Conservation (phyloP, 176 grass and related monocot genomes). For the Saccharum spontaneum region DNA sequence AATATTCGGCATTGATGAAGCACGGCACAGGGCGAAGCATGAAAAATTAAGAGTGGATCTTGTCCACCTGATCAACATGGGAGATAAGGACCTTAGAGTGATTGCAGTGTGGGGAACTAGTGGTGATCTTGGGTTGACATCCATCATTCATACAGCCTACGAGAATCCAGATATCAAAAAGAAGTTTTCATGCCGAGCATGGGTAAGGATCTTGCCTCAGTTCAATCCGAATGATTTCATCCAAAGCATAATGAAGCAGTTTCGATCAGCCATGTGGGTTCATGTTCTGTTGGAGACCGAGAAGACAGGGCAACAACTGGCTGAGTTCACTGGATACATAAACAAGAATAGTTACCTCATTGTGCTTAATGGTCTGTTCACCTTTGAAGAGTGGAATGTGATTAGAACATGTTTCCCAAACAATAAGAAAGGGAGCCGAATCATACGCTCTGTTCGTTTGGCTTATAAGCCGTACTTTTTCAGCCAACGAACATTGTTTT, state of each 20-base stretch:
- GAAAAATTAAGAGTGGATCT: background rate
- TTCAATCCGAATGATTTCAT: background rate
- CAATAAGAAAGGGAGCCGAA: background rate
- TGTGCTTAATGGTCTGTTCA: background rate
- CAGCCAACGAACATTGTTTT: too few species aligned
- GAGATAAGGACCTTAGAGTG: background rate
- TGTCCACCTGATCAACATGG: background rate
- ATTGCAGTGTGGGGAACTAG: background rate
- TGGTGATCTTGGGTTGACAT: background rate
- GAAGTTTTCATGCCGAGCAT: background rate
- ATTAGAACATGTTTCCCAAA: background rate
- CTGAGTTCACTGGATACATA: background rate
- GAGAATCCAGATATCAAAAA: background rate
- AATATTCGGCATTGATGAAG: background rate
- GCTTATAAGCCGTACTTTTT: too few species aligned
- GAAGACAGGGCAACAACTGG: too few species aligned
- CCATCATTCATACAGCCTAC: background rate
- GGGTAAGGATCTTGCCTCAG: background rate
- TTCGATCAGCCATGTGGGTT: background rate
- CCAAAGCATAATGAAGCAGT: background rate
- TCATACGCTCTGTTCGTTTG: too few species aligned
- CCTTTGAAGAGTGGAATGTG: background rate
- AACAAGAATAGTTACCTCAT: background rate
- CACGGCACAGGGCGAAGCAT: background rate
- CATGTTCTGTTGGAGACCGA: background rate